Evolutionary conservation across 768 basidiomycete species (phyloP).

Genomic region (Rhizopogon rudus): DNA sequence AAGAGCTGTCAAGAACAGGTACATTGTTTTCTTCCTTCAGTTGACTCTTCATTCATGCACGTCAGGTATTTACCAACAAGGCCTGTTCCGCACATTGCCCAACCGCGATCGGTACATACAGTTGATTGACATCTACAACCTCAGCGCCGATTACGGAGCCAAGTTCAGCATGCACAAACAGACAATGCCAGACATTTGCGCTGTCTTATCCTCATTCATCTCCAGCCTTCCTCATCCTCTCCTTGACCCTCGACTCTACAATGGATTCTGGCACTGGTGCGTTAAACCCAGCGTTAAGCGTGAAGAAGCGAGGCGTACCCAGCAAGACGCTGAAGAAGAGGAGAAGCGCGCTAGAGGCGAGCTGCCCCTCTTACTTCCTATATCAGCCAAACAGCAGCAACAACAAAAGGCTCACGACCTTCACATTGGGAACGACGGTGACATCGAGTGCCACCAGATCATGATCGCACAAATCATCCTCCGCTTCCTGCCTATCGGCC

Average conservation of each 20-base stretch:
- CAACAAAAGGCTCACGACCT: constrained; percentile 9
- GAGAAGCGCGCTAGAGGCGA: constrained; percentile 23
- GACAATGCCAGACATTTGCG: constrained; percentile 38
- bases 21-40: background rate
- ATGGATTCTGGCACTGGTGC: constrained; percentile 39
- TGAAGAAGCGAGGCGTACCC: constrained; percentile 24
- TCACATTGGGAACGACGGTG: constrained; percentile 11
- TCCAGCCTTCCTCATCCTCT: constrained; percentile 42
- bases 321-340: constrained; percentile 29
- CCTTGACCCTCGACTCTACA: constrained; percentile 35
- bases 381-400: constrained; percentile 1
- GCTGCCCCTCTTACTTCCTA: constrained; percentile 10
- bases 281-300: constrained; percentile 37
- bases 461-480: constrained; percentile 42
- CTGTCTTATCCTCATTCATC: constrained; percentile 43
- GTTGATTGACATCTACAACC: constrained; percentile 35
- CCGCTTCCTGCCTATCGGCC: constrained; percentile 39
- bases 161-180: constrained; percentile 28
- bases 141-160: constrained; percentile 18
- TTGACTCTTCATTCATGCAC: background rate
- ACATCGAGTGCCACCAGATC: constrained; percentile 30
- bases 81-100: constrained; percentile 39
- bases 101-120: constrained; percentile 34
- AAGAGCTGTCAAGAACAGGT: constrained; percentile 45
- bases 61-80: constrained; percentile 38